Base-by-base conservation (phyloP, 2,329 filamentous ascomycete species). In the Pseudogymnoascus sp. region DNA sequence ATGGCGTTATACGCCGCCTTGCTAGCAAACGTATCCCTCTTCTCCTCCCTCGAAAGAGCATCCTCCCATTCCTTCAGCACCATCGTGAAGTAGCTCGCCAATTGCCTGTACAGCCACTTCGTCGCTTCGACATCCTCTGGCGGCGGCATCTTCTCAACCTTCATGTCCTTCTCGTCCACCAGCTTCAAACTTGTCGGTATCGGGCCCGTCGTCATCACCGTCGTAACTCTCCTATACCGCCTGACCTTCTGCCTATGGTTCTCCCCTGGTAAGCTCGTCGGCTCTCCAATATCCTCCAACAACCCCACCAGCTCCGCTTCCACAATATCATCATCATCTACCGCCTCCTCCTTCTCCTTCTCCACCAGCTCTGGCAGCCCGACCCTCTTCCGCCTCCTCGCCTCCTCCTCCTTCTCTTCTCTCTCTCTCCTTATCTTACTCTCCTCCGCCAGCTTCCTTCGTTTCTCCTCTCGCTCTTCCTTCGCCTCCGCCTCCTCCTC, bases 21-120 rank as follows among this genome's bases (percentile, higher is more conserved):
- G 70, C 93, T 91, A 19, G 90, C 86, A 68, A 87, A 88, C 29
- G 90, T 93, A 62, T 86, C 82, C 29, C 75, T 74, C 69, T 76
- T 78, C 72, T 83, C 78, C 65, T 87, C 84, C 69, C 89, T 85
- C 5, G 84, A 84, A 70, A 99, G 83, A 4, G 93, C 92, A 42
- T 78, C 73, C 70, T 93, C 86, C 88, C 96, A 99, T 74, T 96
- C 93, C 50, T 82, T 84, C 64, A 99, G 79, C n/a, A 99, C 86
- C 86, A 99, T 91, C 62, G 90, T 96, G 78, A 99, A 97, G 79
- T 97, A 99, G 59, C 90, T 95, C 19, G 90, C 90, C 63, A 99
- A 81, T 75, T 99, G 93, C 10, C 93, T 83, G 78, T 89, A 93
- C 42, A 99, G 79, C 75, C 89, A 92, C 50, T 82, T 78, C 53